These are phyloP conservation scores for Ophidiomyces ophidiicola DNA, from an alignment of 2,329 filamentous ascomycete species.

Conservation along the genomic window DNA sequence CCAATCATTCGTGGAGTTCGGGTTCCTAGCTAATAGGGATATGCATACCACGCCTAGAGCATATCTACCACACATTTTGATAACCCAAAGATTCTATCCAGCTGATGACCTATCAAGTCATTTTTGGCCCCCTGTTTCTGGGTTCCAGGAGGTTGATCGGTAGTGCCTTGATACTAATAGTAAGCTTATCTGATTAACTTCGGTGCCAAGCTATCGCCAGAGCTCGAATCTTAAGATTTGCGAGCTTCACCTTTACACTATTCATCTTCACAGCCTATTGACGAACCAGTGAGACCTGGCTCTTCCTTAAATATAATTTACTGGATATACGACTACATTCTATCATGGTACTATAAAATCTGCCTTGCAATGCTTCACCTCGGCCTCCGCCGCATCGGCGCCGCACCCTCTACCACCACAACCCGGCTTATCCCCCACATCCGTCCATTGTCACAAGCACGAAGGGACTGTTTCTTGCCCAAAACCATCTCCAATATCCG, in stretches of 20 bases:
- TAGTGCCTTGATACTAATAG: too few species aligned
- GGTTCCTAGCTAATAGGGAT: too few species aligned
- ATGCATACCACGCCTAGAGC: slow-evolving; percentile 47
- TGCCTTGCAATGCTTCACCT: slow-evolving; percentile 18
- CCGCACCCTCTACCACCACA: slow-evolving; percentile 15
- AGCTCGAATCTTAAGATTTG: not conserved
- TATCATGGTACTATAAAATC: slow-evolving; percentile 9
- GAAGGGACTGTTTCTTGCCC: slow-evolving; percentile 6
- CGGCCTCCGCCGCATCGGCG: slow-evolving; percentile 23
- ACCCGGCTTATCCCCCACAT: slow-evolving; percentile 13
- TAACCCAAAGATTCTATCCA: not conserved
- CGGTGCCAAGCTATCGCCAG: slow-evolving; percentile 7
- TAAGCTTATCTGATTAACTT: too few species aligned
- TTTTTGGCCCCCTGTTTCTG: not conserved
- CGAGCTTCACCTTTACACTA: not conserved
- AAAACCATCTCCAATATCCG: slow-evolving; percentile 8
- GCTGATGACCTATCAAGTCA: not conserved
- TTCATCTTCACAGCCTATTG: too few species aligned
- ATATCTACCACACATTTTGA: slow-evolving; percentile 56
- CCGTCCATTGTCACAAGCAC: slow-evolving; percentile 9
- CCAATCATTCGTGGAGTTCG: slow-evolving; percentile 10
- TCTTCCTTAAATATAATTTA: not conserved
- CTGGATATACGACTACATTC: slow-evolving; percentile 8
- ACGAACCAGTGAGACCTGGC: not conserved
- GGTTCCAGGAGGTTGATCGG: too few species aligned